Evolutionary conservation across 805 yeast species (phyloP).

Genomic region (Yarrowia yakushimensis): DNA sequence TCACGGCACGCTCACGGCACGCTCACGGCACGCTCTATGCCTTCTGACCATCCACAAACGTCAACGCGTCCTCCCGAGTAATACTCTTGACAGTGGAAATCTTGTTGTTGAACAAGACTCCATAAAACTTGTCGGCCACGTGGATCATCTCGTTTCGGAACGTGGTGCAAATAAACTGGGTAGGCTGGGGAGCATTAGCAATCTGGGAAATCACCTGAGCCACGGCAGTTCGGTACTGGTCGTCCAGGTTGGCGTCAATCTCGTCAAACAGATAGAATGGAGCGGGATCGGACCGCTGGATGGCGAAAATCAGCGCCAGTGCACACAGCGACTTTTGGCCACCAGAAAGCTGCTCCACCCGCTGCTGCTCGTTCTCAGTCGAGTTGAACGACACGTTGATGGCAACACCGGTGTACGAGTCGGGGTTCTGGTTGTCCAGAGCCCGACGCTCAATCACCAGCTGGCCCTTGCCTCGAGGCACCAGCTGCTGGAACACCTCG

Average conservation of each 20-base stretch:
- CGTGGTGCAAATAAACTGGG: constrained; percentile 95
- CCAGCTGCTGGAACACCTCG: constrained; percentile 72
- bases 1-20: no score
- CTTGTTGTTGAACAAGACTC: constrained; percentile 79
- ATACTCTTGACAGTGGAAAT: constrained; percentile 76
- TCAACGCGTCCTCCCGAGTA: constrained; percentile 65
- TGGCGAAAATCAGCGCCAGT: constrained; percentile 85
- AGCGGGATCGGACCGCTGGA: constrained; percentile 94
- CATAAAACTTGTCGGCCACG: constrained; percentile 81
- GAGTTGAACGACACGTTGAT: constrained; percentile 88
- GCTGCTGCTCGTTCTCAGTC: constrained; percentile 75
- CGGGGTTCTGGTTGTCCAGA: constrained; percentile 25
- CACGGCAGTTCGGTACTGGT: constrained; percentile 85
- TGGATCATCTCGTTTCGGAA: constrained; percentile 90
- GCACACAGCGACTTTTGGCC: constrained; percentile 98
- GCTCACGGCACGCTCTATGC: background rate
- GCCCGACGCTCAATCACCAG: constrained; percentile 57
- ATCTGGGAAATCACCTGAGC: constrained; percentile 68
- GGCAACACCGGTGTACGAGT: constrained; percentile 66
- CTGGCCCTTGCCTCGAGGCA: constrained; percentile 77
- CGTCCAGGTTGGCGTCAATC: constrained; percentile 91
- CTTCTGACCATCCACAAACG: constrained; percentile 66
- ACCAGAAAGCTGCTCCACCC: constrained; percentile 89
- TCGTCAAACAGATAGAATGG: constrained; percentile 96
- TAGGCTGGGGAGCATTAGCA: constrained; percentile 46